Evolutionary conservation across 1,284 basidiomycete species (phyloP).

Genomic region (Cerrena zonata): DNA sequence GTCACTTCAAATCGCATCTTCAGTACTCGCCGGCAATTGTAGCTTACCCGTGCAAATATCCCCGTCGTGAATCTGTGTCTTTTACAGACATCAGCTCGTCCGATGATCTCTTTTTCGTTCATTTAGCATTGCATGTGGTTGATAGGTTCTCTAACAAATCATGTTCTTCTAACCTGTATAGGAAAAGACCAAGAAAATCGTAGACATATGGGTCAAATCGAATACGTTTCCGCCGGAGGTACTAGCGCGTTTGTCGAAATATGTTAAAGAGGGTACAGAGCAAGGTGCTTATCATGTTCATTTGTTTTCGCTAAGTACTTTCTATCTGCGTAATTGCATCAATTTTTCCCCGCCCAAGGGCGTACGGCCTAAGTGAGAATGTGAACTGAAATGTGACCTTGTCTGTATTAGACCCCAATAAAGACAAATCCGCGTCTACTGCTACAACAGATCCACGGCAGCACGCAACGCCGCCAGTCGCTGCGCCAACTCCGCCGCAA

Average conservation of each 20-base stretch:
- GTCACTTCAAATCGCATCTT: too few species aligned
- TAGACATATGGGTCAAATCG: constrained; percentile 90
- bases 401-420: constrained; percentile 58
- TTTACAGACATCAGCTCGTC: constrained; percentile 13
- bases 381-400: constrained; percentile 60
- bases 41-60: neutral
- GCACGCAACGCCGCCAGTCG: constrained; percentile 21
- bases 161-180: constrained; percentile 32
- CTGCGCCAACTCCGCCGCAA: constrained; percentile 16
- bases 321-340: constrained; percentile 57
- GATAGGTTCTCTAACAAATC: constrained; percentile 4
- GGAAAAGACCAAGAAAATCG: constrained; percentile 92
- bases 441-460: constrained; percentile 36
- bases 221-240: constrained; percentile 75
- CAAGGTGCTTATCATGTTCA: constrained; percentile 77
- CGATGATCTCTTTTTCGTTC: constrained; percentile 14
- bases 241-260: constrained; percentile 59
- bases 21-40: neutral
- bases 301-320: constrained; percentile 74
- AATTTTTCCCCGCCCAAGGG: constrained; percentile 34
- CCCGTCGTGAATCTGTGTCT: neutral
- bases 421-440: constrained; percentile 37
- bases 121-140: neutral
- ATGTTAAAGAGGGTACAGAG: constrained; percentile 50
- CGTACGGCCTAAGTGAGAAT: constrained; percentile 45